A percentile compares a stretch with the other conserved stretches of the same genome.
These are phyloP conservation scores for Zychaea mexicana DNA, from an alignment of 371 early-diverging fungal species.

Conservation along the genomic window DNA sequence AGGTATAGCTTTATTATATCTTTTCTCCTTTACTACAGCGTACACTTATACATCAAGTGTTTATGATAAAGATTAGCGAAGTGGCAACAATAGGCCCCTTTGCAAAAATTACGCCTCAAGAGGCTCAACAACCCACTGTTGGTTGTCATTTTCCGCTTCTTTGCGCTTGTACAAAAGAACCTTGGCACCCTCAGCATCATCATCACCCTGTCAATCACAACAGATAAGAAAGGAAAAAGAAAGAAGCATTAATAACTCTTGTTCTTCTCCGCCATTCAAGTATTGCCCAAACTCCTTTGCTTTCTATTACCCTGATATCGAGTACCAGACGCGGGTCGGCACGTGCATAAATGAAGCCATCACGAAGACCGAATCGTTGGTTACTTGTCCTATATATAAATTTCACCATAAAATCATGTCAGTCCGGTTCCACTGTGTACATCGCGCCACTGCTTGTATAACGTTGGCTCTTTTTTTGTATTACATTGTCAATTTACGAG, in stretches of 20 bases:
- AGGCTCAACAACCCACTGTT: constrained; percentile 19
- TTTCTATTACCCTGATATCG: constrained; percentile 27
- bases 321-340: constrained; percentile 48
- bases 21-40: no score
- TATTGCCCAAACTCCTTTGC: no score
- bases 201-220: constrained; percentile 11
- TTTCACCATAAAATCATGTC: neutral
- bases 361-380: constrained; percentile 46
- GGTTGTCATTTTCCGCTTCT: constrained; percentile 10
- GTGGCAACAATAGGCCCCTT: no score
- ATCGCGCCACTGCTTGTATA: neutral
- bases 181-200: constrained; percentile 8
- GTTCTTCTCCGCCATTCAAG: no score
- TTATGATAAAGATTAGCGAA: no score
- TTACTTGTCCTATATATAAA: constrained; percentile 36
- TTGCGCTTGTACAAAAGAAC: constrained; percentile 19
- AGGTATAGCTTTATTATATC: no score
- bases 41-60: no score
- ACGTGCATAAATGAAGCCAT: constrained; percentile 41
- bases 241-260: neutral
- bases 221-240: neutral
- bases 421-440: neutral
- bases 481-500: constrained; percentile 46
- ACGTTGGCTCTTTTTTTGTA: neutral
- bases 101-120: constrained; percentile 8